A percentile compares a stretch with the other conserved stretches of the same genome.
Conservation (phyloP, 768 basidiomycete genomes). For the Lactifluus echinatus region DNA sequence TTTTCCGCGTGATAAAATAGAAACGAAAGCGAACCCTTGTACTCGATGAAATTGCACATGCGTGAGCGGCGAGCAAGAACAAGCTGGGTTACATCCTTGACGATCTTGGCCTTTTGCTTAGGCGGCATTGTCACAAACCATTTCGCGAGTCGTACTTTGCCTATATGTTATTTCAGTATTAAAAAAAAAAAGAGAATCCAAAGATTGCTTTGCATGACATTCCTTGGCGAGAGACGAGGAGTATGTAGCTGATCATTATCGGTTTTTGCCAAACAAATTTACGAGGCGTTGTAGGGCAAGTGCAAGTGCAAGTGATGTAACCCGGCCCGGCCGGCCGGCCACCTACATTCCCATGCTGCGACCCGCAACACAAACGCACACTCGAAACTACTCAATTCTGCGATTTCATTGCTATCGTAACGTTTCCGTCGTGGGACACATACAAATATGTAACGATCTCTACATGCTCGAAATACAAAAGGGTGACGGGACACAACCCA, state of each 20-base stretch:
- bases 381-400: neutral
- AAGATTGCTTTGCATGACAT: neutral
- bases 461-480: slow-evolving; percentile 1
- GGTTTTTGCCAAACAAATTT: neutral
- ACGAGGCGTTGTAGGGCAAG: too few relatives aligned
- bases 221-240: slow-evolving; percentile 92
- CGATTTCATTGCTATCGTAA: neutral
- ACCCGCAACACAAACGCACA: neutral
- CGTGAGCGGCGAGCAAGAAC: slow-evolving; percentile 79
- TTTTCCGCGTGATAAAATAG: neutral
- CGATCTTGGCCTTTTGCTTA: slow-evolving; percentile 81
- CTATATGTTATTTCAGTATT: slow-evolving; percentile 32
- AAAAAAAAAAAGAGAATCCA: neutral
- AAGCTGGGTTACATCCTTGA: slow-evolving; percentile 92
- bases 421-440: neutral
- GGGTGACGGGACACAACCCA: neutral
- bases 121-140: slow-evolving; percentile 86
- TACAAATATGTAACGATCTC: slow-evolving; percentile 1
- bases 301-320: neutral
- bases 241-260: slow-evolving; percentile 85
- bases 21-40: slow-evolving; percentile 62
- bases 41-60: slow-evolving; percentile 96
- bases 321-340: neutral
- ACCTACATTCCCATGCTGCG: too few relatives aligned
- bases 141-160: slow-evolving; percentile 90